These are phyloP conservation scores for Suillus luteus DNA, from an alignment of 768 basidiomycete genomes.

Conservation along the genomic window DNA sequence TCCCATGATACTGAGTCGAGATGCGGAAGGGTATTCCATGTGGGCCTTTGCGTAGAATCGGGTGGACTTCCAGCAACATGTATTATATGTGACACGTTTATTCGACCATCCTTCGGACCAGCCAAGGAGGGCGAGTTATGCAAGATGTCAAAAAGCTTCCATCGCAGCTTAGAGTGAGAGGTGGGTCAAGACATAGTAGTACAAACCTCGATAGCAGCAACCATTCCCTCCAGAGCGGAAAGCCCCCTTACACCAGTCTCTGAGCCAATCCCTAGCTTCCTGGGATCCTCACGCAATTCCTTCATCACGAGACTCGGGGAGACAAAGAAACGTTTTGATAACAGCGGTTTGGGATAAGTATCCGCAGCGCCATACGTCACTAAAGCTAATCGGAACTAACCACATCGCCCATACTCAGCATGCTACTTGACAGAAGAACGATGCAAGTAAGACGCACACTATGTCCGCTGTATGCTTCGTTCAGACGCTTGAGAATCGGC, in stretches of 20 bases:
- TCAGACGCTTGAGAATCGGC: conserved; percentile 53
- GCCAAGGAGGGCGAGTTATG: conserved; percentile 21
- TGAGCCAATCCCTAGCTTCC: conserved; percentile 57
- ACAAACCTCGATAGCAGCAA: conserved; percentile 68
- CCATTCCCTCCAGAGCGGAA: conserved; percentile 71
- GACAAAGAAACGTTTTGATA: conserved; percentile 58
- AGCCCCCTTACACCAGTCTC: conserved; percentile 53
- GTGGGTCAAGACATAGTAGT: background rate
- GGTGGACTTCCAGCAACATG: conserved; percentile 63
- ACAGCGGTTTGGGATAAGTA: conserved; percentile 53
- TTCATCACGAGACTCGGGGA: conserved; percentile 38
- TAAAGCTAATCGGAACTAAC: conserved; percentile 49
- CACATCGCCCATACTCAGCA: background rate
- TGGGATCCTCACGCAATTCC: conserved; percentile 48
- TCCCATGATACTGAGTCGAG: conserved; percentile 63
- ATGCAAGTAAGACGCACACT: conserved; percentile 34
- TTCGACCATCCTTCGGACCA: conserved; percentile 29
- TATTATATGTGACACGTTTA: conserved; percentile 49
- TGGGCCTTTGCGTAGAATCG: conserved; percentile 54
- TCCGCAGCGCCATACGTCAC: conserved; percentile 67
- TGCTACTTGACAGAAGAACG: conserved; percentile 2
- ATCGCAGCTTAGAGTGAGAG: conserved; percentile 30
- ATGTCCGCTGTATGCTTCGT: conserved; percentile 41
- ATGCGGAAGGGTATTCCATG: conserved; percentile 49
- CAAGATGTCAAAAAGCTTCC: conserved; percentile 45